A percentile compares a stretch with the other conserved stretches of the same genome.
phyloP scores from a whole-genome alignment of 768 basidiomycete genomes.

The Nevesoporus exiguus region DNA sequence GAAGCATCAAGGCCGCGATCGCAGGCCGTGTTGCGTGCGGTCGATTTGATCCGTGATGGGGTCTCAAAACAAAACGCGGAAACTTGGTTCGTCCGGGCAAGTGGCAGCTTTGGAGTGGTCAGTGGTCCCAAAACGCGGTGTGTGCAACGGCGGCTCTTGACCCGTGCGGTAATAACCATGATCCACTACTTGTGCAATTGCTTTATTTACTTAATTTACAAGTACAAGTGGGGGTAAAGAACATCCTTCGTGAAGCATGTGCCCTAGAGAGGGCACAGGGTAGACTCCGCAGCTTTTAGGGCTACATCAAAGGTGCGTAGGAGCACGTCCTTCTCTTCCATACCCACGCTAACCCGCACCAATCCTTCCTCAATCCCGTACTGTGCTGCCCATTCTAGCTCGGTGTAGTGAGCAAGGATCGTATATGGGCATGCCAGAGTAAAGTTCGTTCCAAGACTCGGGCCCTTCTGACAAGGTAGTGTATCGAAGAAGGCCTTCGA shows the following conservation, averaged over 20 bases:
- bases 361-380: slow-evolving; percentile 84
- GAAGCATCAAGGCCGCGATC: too few relatives aligned
- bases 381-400: slow-evolving; percentile 87
- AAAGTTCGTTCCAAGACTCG: slow-evolving; percentile 92
- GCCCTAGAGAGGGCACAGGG: neutral
- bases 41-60: neutral
- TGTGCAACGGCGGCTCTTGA: too few relatives aligned
- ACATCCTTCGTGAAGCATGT: neutral
- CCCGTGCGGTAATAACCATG: too few relatives aligned
- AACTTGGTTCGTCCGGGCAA: too few relatives aligned
- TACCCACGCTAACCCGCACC: slow-evolving; percentile 87
- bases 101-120: too few relatives aligned
- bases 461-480: slow-evolving; percentile 83
- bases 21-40: neutral
- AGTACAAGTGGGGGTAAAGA: neutral
- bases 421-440: slow-evolving; percentile 93
- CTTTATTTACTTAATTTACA: too few relatives aligned
- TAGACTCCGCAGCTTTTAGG: slow-evolving; percentile 66
- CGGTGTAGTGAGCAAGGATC: slow-evolving; percentile 84
- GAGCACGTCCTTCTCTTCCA: slow-evolving; percentile 67
- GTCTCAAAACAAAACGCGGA: too few relatives aligned
- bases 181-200: neutral
- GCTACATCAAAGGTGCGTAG: slow-evolving; percentile 60
- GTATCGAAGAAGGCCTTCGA: slow-evolving; percentile 82
- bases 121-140: neutral